phyloP scores from a whole-genome alignment of 345 rosid species.

The Eucalyptus leucophloia region DNA sequence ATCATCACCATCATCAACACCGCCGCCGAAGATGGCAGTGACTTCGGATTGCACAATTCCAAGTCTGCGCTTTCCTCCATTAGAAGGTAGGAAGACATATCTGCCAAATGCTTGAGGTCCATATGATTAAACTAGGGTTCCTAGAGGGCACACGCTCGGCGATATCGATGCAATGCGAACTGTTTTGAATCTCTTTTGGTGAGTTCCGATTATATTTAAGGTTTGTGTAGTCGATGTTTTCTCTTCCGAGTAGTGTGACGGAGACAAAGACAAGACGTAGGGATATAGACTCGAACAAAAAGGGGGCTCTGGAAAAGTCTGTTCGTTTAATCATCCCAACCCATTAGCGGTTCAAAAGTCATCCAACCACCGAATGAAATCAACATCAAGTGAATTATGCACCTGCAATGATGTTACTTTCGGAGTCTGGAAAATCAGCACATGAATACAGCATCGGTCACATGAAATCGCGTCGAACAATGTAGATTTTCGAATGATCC shows the following conservation, averaged over 20 bases:
- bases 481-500: neutral
- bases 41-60: neutral
- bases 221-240: neutral
- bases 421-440: neutral
- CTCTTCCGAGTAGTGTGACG: neutral
- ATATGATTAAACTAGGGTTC: neutral
- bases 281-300: no score
- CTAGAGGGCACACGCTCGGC: neutral
- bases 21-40: neutral
- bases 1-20: neutral
- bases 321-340: neutral
- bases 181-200: neutral
- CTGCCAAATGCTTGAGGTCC: neutral
- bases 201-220: neutral
- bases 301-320: neutral
- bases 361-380: neutral
- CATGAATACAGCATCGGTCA: neutral
- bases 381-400: neutral
- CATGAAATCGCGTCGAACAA: no score
- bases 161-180: neutral
- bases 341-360: conserved; percentile 23
- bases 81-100: conserved; percentile 26
- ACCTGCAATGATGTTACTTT: neutral
- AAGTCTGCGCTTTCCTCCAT: conserved; percentile 44
- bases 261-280: neutral